Conservation (phyloP, 75 land plant species). For the Pinus tabuliformis region DNA sequence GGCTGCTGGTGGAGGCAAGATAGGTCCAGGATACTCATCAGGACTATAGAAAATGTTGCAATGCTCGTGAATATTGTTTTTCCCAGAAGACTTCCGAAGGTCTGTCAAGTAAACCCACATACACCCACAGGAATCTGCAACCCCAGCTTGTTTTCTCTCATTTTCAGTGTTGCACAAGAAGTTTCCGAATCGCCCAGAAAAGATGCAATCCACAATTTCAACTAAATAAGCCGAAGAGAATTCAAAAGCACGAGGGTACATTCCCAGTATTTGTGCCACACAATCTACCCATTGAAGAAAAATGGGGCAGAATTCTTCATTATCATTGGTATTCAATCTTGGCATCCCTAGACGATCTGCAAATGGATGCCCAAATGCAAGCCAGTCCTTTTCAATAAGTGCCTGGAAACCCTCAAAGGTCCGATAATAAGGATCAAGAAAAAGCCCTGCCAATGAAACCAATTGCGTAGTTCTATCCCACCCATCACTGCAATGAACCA, state of each 20-base stretch:
- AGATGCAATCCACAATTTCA: conserved; percentile 81
- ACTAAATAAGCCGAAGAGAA: conserved; percentile 89
- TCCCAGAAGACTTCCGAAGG: conserved; percentile 44
- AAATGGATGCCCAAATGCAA: conserved; percentile 98
- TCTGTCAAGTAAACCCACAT: conserved; percentile 77
- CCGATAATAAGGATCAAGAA: conserved; percentile 97
- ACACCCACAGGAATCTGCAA: conserved; percentile 79
- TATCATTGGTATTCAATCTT: conserved; percentile 29
- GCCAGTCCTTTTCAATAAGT: conserved; percentile 97
- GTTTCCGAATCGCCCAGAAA: conserved; percentile 95
- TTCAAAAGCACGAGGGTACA: conserved; percentile 97
- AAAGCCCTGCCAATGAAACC: conserved; percentile 74
- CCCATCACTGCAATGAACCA: conserved; percentile 99
- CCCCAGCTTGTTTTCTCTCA: conserved; percentile 74
- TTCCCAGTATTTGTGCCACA: conserved; percentile 80
- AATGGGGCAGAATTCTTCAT: not conserved
- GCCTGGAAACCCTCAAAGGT: conserved; percentile 94
- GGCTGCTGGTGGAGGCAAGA: conserved; percentile 95
- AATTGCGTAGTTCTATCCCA: conserved; percentile 98
- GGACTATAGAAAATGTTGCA: conserved; percentile 78
- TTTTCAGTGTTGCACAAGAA: conserved; percentile 97
- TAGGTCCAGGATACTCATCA: conserved; percentile 38
- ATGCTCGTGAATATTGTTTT: conserved; percentile 59
- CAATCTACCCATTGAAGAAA: conserved; percentile 92
- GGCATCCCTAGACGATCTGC: conserved; percentile 89